These are phyloP conservation scores for Fusarium buharicum DNA, from an alignment of 2,329 filamentous ascomycete species.

Conservation along the genomic window DNA sequence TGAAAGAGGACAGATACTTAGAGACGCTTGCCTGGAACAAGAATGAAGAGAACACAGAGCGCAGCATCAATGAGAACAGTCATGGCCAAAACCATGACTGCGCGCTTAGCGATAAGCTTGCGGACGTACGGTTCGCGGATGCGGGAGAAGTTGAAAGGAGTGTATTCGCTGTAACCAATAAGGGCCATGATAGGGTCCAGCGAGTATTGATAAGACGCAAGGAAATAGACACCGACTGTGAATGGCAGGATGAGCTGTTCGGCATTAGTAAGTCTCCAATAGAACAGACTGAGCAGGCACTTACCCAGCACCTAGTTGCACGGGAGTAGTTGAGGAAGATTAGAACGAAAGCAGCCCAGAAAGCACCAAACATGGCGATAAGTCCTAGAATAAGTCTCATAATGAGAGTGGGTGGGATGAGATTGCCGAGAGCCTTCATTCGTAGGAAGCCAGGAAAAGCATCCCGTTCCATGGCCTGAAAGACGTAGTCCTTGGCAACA, in stretches of 20 bases:
- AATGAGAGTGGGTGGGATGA: conserved; percentile 90
- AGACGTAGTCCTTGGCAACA: conserved; percentile 97
- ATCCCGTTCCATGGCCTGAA: conserved; percentile 99
- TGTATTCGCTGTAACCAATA: conserved; percentile 94
- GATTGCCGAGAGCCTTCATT: conserved; percentile 93
- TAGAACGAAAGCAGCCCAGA: conserved; percentile 93
- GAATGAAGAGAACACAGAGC: conserved; percentile 90
- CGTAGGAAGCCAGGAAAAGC: conserved; percentile 97
- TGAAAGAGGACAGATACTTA: conserved; percentile 52
- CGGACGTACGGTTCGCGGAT: conserved; percentile 93
- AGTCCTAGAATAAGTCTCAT: conserved; percentile 87
- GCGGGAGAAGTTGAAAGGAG: conserved; percentile 88
- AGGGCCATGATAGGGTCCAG: conserved; percentile 92
- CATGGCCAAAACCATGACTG: conserved; percentile 80
- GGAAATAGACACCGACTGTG: conserved; percentile 86
- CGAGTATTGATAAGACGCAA: conserved; percentile 93
- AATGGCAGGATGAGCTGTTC: conserved; percentile 81
- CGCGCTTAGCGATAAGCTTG: conserved; percentile 83
- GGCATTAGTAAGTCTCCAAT: conserved; percentile 17
- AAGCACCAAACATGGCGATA: conserved; percentile 83
- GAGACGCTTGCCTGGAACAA: conserved; percentile 89
- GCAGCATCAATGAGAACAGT: conserved; percentile 81
- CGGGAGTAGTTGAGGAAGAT: conserved; percentile 88
- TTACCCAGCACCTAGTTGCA: conserved; percentile 83
- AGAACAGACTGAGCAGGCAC: conserved; percentile 48